A percentile compares a stretch with the other conserved stretches of the same genome.
Evolutionary conservation across 2,329 filamentous ascomycete genomes (phyloP).

Genomic region (Penicillium sp.): DNA sequence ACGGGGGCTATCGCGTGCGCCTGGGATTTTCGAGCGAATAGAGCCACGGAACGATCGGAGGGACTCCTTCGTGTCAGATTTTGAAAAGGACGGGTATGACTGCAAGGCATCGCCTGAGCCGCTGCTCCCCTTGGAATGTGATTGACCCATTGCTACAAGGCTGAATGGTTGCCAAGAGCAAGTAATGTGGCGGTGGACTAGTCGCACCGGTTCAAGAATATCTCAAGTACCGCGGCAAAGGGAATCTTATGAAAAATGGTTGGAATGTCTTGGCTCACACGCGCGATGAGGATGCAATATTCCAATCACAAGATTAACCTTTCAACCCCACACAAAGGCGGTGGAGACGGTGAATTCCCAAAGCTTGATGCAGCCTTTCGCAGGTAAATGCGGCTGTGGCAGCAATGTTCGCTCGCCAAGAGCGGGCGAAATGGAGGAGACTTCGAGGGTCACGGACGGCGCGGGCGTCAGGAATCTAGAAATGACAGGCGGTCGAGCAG

Average conservation of each 20-base stretch:
- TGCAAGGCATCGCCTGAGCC: conserved; percentile 60
- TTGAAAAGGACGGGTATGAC: conserved; percentile 85
- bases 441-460: not conserved
- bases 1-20: conserved; percentile 67
- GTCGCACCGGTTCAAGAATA: conserved; percentile 19
- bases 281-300: conserved; percentile 6
- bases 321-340: conserved; percentile 6
- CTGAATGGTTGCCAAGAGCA: conserved; percentile 30
- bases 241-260: conserved; percentile 1
- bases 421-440: not conserved
- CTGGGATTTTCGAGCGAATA: conserved; percentile 84
- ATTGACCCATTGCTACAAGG: conserved; percentile 44
- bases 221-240: conserved; percentile 14
- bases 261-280: conserved; percentile 30
- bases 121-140: conserved; percentile 50
- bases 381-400: not conserved
- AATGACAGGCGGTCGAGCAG: not conserved
- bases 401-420: not conserved
- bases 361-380: conserved; percentile 1
- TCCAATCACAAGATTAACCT: conserved; percentile 16
- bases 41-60: conserved; percentile 74
- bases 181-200: conserved; percentile 13
- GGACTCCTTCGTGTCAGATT: conserved; percentile 89
- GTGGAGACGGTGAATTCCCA: not conserved
- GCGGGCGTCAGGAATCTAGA: not conserved